Conservation (phyloP, 2,329 filamentous ascomycete genomes). For the Aspergillus transmontanensis region DNA sequence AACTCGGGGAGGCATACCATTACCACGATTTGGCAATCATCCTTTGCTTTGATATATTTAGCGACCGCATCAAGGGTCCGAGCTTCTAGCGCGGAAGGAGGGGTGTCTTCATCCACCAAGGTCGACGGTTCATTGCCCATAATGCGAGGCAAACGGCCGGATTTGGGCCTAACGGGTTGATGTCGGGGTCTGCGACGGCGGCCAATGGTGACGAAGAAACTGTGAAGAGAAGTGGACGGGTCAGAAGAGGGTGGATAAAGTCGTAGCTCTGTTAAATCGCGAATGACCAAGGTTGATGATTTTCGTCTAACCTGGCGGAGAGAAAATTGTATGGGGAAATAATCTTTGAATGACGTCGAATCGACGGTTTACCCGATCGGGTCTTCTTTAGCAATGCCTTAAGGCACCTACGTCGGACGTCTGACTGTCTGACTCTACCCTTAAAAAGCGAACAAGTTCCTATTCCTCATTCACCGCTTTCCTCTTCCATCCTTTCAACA, state of each 20-base stretch:
- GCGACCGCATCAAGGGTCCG: slow-evolving; percentile 75
- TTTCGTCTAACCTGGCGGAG: background rate
- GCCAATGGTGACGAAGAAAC: slow-evolving; percentile 20
- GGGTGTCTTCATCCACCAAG: slow-evolving; percentile 64
- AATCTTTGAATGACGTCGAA: slow-evolving; percentile 3
- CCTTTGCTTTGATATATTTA: slow-evolving; percentile 73
- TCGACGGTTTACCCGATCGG: background rate
- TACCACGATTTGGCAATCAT: slow-evolving; percentile 73
- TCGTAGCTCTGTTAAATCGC: too few relatives aligned
- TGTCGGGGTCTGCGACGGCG: slow-evolving; percentile 26
- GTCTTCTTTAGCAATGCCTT: background rate
- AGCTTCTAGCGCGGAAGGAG: slow-evolving; percentile 66
- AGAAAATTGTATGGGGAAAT: background rate
- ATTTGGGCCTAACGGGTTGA: slow-evolving; percentile 20
- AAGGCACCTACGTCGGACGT: background rate
- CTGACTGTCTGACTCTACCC: too few relatives aligned
- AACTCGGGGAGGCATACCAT: slow-evolving; percentile 55
- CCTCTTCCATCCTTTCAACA: slow-evolving; percentile 13
- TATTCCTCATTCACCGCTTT: background rate
- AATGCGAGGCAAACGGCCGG: slow-evolving; percentile 23
- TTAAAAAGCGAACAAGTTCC: background rate
- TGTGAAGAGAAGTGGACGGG: background rate
- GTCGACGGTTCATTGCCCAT: slow-evolving; percentile 88
- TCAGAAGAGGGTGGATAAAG: background rate
- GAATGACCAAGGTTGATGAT: background rate